These are phyloP conservation scores for Adenanthera pavonina DNA, from an alignment of 306 rosid species.

Conservation along the genomic window DNA sequence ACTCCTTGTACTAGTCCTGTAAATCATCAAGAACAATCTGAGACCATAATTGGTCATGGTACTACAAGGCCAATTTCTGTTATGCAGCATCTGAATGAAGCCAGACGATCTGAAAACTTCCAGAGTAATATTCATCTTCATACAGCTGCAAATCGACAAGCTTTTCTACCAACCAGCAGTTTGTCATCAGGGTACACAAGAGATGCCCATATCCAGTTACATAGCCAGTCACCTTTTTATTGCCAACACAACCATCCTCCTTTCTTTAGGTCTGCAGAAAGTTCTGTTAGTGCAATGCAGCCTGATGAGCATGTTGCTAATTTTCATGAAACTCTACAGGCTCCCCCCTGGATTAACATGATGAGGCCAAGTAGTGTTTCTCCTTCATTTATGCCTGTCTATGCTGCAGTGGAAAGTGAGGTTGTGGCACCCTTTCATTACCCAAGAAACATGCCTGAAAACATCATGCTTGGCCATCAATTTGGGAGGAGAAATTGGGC, in stretches of 20 bases:
- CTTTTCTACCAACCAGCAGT: neutral
- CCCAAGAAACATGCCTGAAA: neutral
- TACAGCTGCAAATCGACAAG: slow-evolving; percentile 26
- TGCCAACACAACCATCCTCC: neutral
- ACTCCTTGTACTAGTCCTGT: neutral
- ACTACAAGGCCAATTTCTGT: slow-evolving; percentile 11
- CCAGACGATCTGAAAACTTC: slow-evolving; percentile 3
- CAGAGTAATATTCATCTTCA: neutral
- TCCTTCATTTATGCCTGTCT: neutral
- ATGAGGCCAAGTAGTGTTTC: neutral
- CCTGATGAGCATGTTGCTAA: neutral
- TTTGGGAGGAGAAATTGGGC: slow-evolving; percentile 3
- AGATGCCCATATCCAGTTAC: neutral
- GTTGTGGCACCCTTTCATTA: neutral
- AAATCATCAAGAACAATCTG: neutral
- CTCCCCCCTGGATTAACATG: neutral
- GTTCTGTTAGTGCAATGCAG: neutral
- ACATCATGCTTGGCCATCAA: neutral
- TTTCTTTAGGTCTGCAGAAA: neutral
- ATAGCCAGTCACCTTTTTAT: neutral
- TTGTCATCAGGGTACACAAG: neutral
- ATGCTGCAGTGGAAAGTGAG: neutral
- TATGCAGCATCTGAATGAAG: neutral
- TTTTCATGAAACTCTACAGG: slow-evolving; percentile 3
- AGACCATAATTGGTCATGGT: slow-evolving; percentile 4